Base-by-base conservation (phyloP, 306 rosid species). In the Ormosia emarginata region DNA sequence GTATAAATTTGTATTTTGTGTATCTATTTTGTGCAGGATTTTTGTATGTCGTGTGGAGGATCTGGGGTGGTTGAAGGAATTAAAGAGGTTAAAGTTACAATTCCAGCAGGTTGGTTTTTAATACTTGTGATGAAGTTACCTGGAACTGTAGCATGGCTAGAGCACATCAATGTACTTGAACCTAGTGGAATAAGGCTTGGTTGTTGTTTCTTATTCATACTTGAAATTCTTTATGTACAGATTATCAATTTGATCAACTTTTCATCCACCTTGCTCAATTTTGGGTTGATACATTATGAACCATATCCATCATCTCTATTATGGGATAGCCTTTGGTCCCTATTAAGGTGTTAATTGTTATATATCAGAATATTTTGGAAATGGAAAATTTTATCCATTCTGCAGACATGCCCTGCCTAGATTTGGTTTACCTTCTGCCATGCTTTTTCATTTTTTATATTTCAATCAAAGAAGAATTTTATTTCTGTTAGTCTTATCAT, bases 51-150 rank as follows among this genome's bases (percentile, higher is more conserved):
- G 2, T 95, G 99, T 69, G 69, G 90, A 88, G 99, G 99, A 81
- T 87, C 92, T 59, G 99, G 99, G 83, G 85, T 84, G 43, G 88
- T 92, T 74, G 97, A 93, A 75, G 99, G 95, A 56, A 85, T 84
- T 63, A 93, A 88, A 90, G 88, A 92, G 79, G 91, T 95, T 85
- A 88, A 86, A 79, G 97, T 95, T 75, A 88, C 93, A 5, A 90
- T 93, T 84, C 99, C 99, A 85, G 86, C 92, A 90, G 99, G 99
- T 95, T 90, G 82, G 94, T 89, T 82, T 39, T 56, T 73, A 50
- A 52, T 81, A 63, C 58, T 37, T 69, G 72, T 73, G 79, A 81
- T 47, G 58, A 73, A 74, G 49, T 61, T 76, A 62, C 50, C 66
- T 59, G 43, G 53, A 75, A 59, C 63, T 78, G 33, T 66, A 39